Conservation (phyloP, 2,329 filamentous ascomycete genomes). For the Fusarium incarnatum region DNA sequence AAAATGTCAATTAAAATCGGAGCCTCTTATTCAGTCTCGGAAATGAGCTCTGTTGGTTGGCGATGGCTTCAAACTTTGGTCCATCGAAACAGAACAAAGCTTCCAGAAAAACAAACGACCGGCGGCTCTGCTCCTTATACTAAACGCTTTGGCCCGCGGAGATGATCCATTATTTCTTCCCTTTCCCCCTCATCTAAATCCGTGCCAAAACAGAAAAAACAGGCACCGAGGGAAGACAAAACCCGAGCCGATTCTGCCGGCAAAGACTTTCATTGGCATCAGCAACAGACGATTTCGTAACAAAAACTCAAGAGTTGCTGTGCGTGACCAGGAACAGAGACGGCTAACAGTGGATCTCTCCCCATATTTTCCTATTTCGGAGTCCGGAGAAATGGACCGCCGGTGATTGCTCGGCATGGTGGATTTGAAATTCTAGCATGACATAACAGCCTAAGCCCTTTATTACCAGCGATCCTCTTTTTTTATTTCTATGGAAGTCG, state of each 20-base stretch:
- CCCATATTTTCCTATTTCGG: slow-evolving; percentile 7
- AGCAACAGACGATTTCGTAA: slow-evolving; percentile 43
- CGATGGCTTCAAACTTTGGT: slow-evolving; percentile 13
- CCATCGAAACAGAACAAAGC: not conserved
- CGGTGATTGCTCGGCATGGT: slow-evolving; percentile 26
- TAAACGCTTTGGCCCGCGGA: slow-evolving; percentile 40
- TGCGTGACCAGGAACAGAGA: slow-evolving; percentile 2
- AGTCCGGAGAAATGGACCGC: slow-evolving; percentile 16
- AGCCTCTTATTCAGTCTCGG: not conserved
- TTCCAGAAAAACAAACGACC: not conserved
- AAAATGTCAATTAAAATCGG: not conserved
- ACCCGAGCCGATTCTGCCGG: slow-evolving; percentile 3
- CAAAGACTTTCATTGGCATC: slow-evolving; percentile 39
- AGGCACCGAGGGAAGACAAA: not conserved
- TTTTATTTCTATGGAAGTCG: not conserved
- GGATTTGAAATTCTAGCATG: slow-evolving; percentile 14
- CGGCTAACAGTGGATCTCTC: slow-evolving; percentile 32
- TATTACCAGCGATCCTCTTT: not conserved
- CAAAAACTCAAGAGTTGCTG: slow-evolving; percentile 34
- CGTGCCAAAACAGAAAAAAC: not conserved
- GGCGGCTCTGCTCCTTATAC: slow-evolving; percentile 15
- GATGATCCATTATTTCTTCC: slow-evolving; percentile 27
- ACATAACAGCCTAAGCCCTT: slow-evolving; percentile 11
- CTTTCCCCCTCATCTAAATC: not conserved
- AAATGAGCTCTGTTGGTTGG: not conserved